phyloP scores from a whole-genome alignment of 257 asterid species.

The Plantago elongata region DNA sequence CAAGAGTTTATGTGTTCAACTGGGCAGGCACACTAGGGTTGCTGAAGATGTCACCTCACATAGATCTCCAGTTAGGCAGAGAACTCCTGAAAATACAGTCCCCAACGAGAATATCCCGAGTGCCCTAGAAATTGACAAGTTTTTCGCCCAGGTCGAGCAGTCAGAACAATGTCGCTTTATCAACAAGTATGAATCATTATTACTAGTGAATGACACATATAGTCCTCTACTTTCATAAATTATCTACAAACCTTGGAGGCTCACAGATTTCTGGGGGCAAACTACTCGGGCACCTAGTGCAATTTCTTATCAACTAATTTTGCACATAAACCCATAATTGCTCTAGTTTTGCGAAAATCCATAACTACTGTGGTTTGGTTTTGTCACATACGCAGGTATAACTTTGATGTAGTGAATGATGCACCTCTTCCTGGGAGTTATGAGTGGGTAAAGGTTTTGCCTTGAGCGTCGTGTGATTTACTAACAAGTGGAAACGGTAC shows the following conservation, averaged over 20 bases:
- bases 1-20: neutral
- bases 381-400: neutral
- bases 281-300: no score
- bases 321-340: no score
- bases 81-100: neutral
- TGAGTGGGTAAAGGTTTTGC: slow-evolving; percentile 3
- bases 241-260: no score
- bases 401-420: slow-evolving; percentile 8
- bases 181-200: neutral
- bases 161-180: neutral
- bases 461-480: neutral
- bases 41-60: neutral
- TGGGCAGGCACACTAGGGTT: neutral
- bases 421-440: slow-evolving; percentile 4
- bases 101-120: neutral
- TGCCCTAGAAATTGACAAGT: neutral
- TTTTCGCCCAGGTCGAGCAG: slow-evolving; percentile 1
- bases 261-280: no score
- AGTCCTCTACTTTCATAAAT: no score
- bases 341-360: no score
- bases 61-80: neutral
- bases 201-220: no score
- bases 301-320: no score
- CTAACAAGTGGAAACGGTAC: neutral
- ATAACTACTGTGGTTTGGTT: no score